These are phyloP conservation scores for Chloromonas sp. DNA, from an alignment of 163 green algal genomes.

Conservation along the genomic window DNA sequence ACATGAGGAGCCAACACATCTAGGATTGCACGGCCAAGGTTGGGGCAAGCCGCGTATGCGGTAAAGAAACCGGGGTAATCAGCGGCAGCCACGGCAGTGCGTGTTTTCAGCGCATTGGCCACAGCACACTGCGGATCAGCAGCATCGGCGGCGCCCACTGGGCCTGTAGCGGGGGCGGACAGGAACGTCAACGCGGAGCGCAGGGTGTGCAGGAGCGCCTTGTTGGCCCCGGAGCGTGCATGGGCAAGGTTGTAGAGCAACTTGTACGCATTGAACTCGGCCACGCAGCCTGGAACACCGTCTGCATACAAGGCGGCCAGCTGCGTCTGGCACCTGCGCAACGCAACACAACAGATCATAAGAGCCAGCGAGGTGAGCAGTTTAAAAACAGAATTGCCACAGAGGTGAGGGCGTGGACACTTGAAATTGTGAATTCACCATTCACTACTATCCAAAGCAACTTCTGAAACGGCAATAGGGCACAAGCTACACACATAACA, in stretches of 20 bases:
- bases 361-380: no score
- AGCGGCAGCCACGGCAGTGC: slow-evolving; percentile 20
- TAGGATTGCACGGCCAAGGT: slow-evolving; percentile 71
- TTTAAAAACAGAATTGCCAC: no score
- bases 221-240: slow-evolving; percentile 43
- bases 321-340: slow-evolving; percentile 58
- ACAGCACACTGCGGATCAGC: neutral
- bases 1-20: slow-evolving; percentile 53
- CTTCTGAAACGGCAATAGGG: no score
- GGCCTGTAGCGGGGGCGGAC: neutral
- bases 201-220: slow-evolving; percentile 61
- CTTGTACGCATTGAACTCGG: slow-evolving; percentile 80
- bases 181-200: slow-evolving; percentile 16
- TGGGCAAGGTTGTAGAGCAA: slow-evolving; percentile 77
- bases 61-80: slow-evolving; percentile 55
- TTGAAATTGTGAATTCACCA: no score
- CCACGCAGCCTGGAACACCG: slow-evolving; percentile 40
- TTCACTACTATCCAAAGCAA: no score
- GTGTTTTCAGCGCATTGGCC: slow-evolving; percentile 9
- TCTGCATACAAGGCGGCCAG: slow-evolving; percentile 61
- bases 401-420: no score
- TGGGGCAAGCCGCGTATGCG: slow-evolving; percentile 72
- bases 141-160: neutral
- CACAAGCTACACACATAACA: no score
- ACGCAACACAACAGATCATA: neutral